phyloP scores from a whole-genome alignment of 2,329 filamentous ascomycete genomes.

The Fusarium chaquense region DNA sequence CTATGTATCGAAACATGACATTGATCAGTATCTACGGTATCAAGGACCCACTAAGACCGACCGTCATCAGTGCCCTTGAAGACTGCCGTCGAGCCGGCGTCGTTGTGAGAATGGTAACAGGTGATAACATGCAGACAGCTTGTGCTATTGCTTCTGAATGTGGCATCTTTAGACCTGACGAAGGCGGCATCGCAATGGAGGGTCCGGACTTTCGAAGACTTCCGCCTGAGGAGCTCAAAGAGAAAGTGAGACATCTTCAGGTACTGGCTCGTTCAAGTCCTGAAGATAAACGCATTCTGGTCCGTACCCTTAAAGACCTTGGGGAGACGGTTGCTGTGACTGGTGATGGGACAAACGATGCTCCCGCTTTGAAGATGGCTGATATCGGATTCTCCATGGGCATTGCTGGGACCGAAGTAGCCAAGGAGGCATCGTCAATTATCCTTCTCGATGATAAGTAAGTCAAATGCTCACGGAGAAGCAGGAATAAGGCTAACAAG shows the following conservation, averaged over 20 bases:
- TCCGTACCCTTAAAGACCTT: constrained; percentile 70
- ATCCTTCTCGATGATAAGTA: constrained; percentile 71
- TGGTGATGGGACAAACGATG: constrained; percentile 73
- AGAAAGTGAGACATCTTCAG: constrained; percentile 70
- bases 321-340: constrained; percentile 71
- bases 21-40: constrained; percentile 70
- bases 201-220: constrained; percentile 68
- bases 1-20: constrained; percentile 59
- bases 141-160: constrained; percentile 61
- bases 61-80: constrained; percentile 71
- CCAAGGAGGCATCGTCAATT: constrained; percentile 72
- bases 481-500: constrained; percentile 13
- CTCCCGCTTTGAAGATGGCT: constrained; percentile 69
- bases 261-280: constrained; percentile 75
- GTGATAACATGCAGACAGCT: constrained; percentile 59
- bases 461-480: neutral
- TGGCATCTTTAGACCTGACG: constrained; percentile 53
- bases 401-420: constrained; percentile 72
- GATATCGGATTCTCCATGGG: constrained; percentile 75
- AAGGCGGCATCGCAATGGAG: constrained; percentile 77
- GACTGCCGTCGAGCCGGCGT: constrained; percentile 75
- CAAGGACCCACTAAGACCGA: constrained; percentile 72
- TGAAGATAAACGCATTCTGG: constrained; percentile 74
- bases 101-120: constrained; percentile 74
- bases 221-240: constrained; percentile 62